phyloP scores from a whole-genome alignment of 306 rosid genomes.

The Oxytropis ochrocephala region DNA sequence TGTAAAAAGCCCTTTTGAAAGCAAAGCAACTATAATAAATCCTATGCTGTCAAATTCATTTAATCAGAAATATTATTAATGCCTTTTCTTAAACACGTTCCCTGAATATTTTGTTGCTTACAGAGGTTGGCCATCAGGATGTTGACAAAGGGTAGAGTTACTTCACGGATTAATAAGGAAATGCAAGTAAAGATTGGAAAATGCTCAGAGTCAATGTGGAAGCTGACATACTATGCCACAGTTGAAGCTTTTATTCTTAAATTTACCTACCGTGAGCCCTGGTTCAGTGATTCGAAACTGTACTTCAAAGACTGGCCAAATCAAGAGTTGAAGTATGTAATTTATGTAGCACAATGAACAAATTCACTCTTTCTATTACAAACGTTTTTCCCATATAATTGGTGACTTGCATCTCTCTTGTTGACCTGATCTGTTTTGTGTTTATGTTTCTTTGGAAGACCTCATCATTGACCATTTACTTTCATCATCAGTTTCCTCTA shows the following conservation, averaged over 20 bases:
- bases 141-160: slow-evolving; percentile 44
- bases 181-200: slow-evolving; percentile 62
- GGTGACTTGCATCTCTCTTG: slow-evolving; percentile 4
- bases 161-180: slow-evolving; percentile 55
- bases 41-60: background rate
- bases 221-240: slow-evolving; percentile 69
- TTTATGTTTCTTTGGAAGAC: slow-evolving; percentile 1
- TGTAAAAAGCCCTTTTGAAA: slow-evolving; percentile 11
- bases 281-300: slow-evolving; percentile 62
- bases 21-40: background rate
- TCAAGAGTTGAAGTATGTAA: slow-evolving; percentile 77
- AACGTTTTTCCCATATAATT: background rate
- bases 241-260: slow-evolving; percentile 70
- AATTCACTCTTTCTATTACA: background rate
- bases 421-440: slow-evolving; percentile 7
- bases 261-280: slow-evolving; percentile 54
- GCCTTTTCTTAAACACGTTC: background rate
- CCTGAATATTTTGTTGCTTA: slow-evolving; percentile 18
- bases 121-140: slow-evolving; percentile 71
- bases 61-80: background rate
- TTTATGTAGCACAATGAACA: slow-evolving; percentile 13
- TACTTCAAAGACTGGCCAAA: slow-evolving; percentile 85
- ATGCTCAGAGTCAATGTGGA: slow-evolving; percentile 96
- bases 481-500: background rate
- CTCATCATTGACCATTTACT: background rate